A percentile compares a stretch with the other conserved stretches of the same genome.
These are phyloP conservation scores for Psidium friedrichsthalianum DNA, from an alignment of 345 rosid species.

Conservation along the genomic window DNA sequence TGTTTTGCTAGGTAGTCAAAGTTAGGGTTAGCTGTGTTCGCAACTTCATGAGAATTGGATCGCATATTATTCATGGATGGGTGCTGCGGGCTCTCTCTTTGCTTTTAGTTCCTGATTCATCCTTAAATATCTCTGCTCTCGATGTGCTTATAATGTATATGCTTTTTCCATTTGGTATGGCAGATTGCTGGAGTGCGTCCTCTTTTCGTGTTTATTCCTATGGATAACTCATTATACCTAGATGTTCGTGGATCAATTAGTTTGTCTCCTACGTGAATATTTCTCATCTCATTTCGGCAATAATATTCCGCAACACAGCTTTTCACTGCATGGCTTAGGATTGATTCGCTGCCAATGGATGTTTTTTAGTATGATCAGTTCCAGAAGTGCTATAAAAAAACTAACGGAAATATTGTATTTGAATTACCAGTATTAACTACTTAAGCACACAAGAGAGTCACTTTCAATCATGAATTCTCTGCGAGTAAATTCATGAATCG, in stretches of 20 bases:
- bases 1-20: background rate
- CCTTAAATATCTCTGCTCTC: background rate
- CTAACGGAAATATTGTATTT: background rate
- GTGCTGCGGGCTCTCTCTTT: conserved; percentile 62
- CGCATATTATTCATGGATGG: conserved; percentile 85
- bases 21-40: background rate
- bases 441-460: background rate
- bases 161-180: background rate
- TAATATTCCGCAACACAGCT: background rate
- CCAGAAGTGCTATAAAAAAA: background rate
- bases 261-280: background rate
- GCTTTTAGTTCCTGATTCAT: conserved; percentile 64
- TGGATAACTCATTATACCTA: background rate
- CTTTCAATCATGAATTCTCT: background rate
- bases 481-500: background rate
- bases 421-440: background rate
- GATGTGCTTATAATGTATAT: background rate
- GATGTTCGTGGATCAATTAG: background rate
- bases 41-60: conserved; percentile 57
- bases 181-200: background rate
- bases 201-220: background rate
- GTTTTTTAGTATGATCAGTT: background rate
- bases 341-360: background rate
- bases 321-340: background rate
- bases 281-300: background rate